Evolutionary conservation across 2,329 filamentous ascomycete genomes (phyloP), one percentile per base, ranked within the genome.

Genomic region (Helotiales sp.): DNA sequence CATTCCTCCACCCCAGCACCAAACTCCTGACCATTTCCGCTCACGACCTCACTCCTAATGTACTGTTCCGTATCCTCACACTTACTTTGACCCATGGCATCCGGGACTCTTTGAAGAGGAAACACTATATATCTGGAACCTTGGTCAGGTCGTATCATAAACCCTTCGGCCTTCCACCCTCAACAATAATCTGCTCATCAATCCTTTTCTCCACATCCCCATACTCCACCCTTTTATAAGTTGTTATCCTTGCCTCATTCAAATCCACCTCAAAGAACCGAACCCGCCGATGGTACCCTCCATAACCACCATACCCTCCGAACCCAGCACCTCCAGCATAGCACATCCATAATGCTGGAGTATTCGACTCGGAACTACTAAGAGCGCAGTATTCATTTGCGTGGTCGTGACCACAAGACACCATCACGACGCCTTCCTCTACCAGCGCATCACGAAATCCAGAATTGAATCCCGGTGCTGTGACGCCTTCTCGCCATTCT

Each of bases 361-460:
- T 74, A 22, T 76, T 60, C 8, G 62, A 51, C 9, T 68, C 64
- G 25, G 69, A 66, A 36, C 57, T 62, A 22, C 66, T 86, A 8
- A 97, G 81, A 62, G 90, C 87, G 73, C 95, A 99, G 73, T 97
- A 98, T 70, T 99, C 95, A 71, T 99, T 99, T 64, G 89, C 93
- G 71, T 99, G 95, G 70, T 99, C 95, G 72, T 98, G 93, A 71
- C 93, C 93, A 70, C 91, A 96, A 67, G 90, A 93, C 62, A 96
- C 90, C 76, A 95, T 88, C 57, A 92, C 81, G 31, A 99, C 81
- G 31, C 90, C 90, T 73, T 96, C 85, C 66, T 96, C 88, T 8
- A 96, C 85, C 8, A 99, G 80, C 2, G 91, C 93, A 70, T 96
- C 88, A 62, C 88, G 89, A 77, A 99, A 98, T n/a, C 91, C 88